Conservation (phyloP, 2,329 filamentous ascomycete species). For the Beauveria rudraprayagi region DNA sequence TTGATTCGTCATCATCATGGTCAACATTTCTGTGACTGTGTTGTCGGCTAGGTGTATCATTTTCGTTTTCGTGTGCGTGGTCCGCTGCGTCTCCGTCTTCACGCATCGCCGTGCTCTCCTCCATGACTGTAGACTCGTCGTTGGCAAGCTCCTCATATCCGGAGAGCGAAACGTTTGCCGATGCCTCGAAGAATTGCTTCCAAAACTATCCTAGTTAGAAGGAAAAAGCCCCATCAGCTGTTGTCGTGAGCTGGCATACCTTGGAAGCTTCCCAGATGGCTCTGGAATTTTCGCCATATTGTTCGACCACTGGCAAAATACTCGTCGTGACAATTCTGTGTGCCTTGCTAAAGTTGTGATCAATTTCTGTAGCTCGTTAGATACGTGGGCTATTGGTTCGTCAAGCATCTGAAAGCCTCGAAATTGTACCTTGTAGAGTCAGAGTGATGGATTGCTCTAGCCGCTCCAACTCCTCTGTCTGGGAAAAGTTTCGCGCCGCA, state of each 20-base stretch:
- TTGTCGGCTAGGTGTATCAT: slow-evolving; percentile 21
- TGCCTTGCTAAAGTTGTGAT: slow-evolving; percentile 94
- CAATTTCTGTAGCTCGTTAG: slow-evolving; percentile 62
- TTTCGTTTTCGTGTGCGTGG: slow-evolving; percentile 30
- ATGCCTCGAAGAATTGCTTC: slow-evolving; percentile 99
- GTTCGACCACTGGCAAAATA: slow-evolving; percentile 87
- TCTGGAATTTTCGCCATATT: slow-evolving; percentile 88
- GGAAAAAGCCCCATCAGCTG: neutral
- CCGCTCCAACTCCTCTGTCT: slow-evolving; percentile 93
- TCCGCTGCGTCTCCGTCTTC: slow-evolving; percentile 44
- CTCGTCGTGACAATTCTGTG: slow-evolving; percentile 92
- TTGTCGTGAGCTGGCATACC: slow-evolving; percentile 37
- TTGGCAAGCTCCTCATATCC: slow-evolving; percentile 80
- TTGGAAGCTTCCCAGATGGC: slow-evolving; percentile 96
- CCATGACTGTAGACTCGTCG: slow-evolving; percentile 45
- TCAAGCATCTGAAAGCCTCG: neutral
- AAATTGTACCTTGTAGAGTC: slow-evolving; percentile 69
- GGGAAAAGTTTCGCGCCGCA: slow-evolving; percentile 54
- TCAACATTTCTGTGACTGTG: slow-evolving; percentile 20
- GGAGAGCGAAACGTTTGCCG: slow-evolving; percentile 91
- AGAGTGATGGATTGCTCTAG: slow-evolving; percentile 95
- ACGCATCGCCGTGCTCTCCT: slow-evolving; percentile 47
- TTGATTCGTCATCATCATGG: slow-evolving; percentile 47
- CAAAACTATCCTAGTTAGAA: slow-evolving; percentile 60
- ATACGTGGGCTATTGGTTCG: no score